Percentiles rank a stretch among this genome's conserved stretches.
These are phyloP conservation scores for Ehretia macrophylla DNA, from an alignment of 257 asterid genomes.

Conservation along the genomic window DNA sequence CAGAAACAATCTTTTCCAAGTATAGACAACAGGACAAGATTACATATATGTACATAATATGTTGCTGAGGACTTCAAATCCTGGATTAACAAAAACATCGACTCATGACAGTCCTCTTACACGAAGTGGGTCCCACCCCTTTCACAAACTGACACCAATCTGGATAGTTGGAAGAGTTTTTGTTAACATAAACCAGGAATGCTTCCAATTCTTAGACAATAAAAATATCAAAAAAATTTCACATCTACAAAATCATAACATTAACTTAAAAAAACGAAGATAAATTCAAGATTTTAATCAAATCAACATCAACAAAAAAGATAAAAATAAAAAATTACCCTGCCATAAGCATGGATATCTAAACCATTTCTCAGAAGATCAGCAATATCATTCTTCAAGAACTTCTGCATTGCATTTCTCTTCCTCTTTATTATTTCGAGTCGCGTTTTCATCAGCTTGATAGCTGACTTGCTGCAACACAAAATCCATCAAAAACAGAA, in stretches of 20 bases:
- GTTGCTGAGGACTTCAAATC: too few species aligned
- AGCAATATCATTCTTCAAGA: slow-evolving; percentile 61
- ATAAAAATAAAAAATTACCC: slow-evolving; percentile 39
- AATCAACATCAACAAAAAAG: neutral
- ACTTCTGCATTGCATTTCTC: slow-evolving; percentile 71
- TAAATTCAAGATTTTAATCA: neutral
- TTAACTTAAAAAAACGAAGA: slow-evolving; percentile 1
- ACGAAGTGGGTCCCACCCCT: too few species aligned
- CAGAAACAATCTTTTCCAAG: too few species aligned
- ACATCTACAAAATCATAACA: neutral
- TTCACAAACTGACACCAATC: too few species aligned
- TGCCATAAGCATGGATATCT: slow-evolving; percentile 59
- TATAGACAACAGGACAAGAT: too few species aligned
- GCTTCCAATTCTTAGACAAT: too few species aligned
- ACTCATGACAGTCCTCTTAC: too few species aligned
- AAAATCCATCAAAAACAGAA: slow-evolving; percentile 2
- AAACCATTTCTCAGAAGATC: slow-evolving; percentile 66
- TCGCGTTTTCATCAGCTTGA: slow-evolving; percentile 52
- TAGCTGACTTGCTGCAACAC: slow-evolving; percentile 61
- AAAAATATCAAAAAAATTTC: too few species aligned
- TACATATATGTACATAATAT: too few species aligned
- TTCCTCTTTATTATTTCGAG: slow-evolving; percentile 59
- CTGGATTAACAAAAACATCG: too few species aligned
- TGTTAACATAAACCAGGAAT: too few species aligned
- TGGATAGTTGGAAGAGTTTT: too few species aligned